Percentiles rank a stretch among this genome's conserved stretches.
Evolutionary conservation across 164 flowering plant genomes (phyloP).

Genomic region (Amborella trichopoda): DNA sequence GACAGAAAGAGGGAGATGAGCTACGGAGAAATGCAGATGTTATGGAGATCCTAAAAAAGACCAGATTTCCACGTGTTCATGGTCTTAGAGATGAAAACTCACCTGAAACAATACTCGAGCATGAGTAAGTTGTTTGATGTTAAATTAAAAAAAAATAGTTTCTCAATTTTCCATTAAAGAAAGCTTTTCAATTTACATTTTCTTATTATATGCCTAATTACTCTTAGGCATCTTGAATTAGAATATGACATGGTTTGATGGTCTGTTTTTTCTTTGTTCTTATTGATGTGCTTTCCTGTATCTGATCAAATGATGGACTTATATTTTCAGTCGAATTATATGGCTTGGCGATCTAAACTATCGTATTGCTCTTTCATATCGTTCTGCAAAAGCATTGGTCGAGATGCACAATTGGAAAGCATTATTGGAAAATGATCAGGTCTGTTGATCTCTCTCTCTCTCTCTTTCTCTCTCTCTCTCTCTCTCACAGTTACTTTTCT

Average conservation of each 20-base stretch:
- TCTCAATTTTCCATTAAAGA: too few relatives aligned
- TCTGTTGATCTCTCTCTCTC: slow-evolving; percentile 13
- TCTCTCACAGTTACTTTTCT: not conserved
- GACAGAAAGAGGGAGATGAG: slow-evolving; percentile 98
- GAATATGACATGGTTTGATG: too few relatives aligned
- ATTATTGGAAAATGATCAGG: slow-evolving; percentile 91
- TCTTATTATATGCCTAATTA: too few relatives aligned
- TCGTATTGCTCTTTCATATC: slow-evolving; percentile 84
- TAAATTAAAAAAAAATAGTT: not conserved
- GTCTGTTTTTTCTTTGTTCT: too few relatives aligned
- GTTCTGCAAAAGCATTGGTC: slow-evolving; percentile 84
- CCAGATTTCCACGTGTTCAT: slow-evolving; percentile 88
- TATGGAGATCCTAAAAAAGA: slow-evolving; percentile 91
- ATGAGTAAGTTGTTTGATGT: slow-evolving; percentile 76
- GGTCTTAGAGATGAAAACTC: slow-evolving; percentile 61
- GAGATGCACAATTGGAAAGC: slow-evolving; percentile 96
- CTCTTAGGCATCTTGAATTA: too few relatives aligned
- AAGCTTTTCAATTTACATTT: too few relatives aligned
- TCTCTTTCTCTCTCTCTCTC: not conserved
- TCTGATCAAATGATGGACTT: too few relatives aligned
- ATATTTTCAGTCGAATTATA: slow-evolving; percentile 62
- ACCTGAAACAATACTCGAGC: slow-evolving; percentile 84
- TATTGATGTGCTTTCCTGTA: too few relatives aligned
- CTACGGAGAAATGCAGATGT: slow-evolving; percentile 93
- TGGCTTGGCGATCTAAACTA: slow-evolving; percentile 99